phyloP scores from a whole-genome alignment of 768 basidiomycete genomes.

The Calvatia gigantea region DNA sequence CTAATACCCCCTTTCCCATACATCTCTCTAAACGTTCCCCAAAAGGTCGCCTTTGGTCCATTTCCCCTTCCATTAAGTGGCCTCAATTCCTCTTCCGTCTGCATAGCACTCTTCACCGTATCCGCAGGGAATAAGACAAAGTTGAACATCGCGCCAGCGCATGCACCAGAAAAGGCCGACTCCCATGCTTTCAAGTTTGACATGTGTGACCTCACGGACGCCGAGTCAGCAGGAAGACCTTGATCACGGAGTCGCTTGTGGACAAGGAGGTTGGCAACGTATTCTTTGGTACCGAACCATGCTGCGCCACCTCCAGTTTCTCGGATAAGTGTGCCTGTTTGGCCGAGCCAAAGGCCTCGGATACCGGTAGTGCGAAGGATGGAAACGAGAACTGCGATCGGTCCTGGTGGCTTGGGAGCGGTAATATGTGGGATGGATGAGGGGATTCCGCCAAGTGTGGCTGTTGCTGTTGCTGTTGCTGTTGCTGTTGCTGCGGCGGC shows the following conservation, averaged over 20 bases:
- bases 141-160: constrained; percentile 83
- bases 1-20: constrained; percentile 71
- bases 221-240: neutral
- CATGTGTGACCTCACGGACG: neutral
- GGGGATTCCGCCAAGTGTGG: constrained; percentile 14
- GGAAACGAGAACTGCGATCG: constrained; percentile 59
- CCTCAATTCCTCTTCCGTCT: constrained; percentile 87
- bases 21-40: constrained; percentile 62
- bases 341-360: constrained; percentile 93
- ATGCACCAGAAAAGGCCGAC: constrained; percentile 81
- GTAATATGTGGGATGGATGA: constrained; percentile 1
- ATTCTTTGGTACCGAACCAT: constrained; percentile 91
- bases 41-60: constrained; percentile 36
- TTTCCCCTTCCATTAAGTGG: constrained; percentile 25
- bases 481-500: constrained; percentile 12
- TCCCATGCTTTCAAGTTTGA: constrained; percentile 65
- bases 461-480: constrained; percentile 10
- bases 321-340: constrained; percentile 88
- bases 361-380: constrained; percentile 68
- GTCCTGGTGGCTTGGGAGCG: constrained; percentile 57
- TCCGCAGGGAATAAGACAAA: constrained; percentile 94
- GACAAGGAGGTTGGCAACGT: constrained; percentile 59
- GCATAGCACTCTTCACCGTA: constrained; percentile 90
- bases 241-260: constrained; percentile 36
- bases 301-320: constrained; percentile 89